Base-by-base conservation (phyloP, 176 grass and related monocot species). In the Cenchrus purpureus region DNA sequence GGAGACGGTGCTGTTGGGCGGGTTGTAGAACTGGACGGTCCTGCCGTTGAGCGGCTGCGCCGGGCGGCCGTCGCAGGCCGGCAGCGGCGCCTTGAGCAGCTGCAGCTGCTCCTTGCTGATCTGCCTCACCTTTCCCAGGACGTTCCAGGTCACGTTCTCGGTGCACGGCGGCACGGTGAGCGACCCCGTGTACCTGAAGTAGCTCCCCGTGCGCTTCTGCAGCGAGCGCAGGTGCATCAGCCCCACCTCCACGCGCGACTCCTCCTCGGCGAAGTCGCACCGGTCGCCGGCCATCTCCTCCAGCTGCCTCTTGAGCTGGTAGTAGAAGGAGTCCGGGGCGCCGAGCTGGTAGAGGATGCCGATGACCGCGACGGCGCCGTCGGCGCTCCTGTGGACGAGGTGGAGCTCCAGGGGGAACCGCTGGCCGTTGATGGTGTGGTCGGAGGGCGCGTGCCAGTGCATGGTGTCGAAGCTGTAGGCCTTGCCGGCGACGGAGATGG, bases 371-470 rank as follows among this genome's bases (percentile, higher is more conserved):
- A 83, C 14, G 13, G 74, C 25, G 50, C 81, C 86, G 0, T 91
- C 87, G 22, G 67, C 71, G 45, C 28, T 84, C 83, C 54, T 67
- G 78, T 98, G 95, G 2, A 98, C 37, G 53, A 98, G 22, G 31
- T 98, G 91, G n/a, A 94, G 8, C 91, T 98, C 96, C 42, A 92
- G 5, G 0, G 96, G 87, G 32, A 68, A 92, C 80, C 88, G 79
- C 87, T 84, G 28, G 31, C 96, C 93, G 49, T 98, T 73, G 49
- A 98, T 83, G 63, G 91, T 92, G 89, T 98, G 96, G 89, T 98
- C 96, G 16, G 91, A 88, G 13, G 95, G 95, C 11, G 70, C 43
- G 83, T 95, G 95, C 95, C 93, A 95, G 70, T 89, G 91, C 72
- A 92, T 29, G 2, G 55, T 46, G 7, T 66, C 76, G 60, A 98